Percentiles rank a stretch among this genome's conserved stretches.
phyloP scores from a whole-genome alignment of 2,329 filamentous ascomycete species.

The Bretziella fagacearum region DNA sequence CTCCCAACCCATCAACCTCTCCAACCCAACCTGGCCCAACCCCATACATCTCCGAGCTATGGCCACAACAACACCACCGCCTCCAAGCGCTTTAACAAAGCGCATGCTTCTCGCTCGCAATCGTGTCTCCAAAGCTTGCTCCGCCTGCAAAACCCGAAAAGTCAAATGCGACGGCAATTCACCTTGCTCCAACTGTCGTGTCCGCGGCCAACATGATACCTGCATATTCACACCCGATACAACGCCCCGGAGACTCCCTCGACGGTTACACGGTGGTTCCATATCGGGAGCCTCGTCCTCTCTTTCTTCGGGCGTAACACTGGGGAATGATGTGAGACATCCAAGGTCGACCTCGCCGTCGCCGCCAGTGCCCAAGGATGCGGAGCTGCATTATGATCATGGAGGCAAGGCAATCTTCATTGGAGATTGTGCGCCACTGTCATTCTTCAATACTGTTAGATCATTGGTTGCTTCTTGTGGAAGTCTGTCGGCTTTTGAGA shows the following conservation, averaged over 20 bases:
- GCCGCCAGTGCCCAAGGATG: conserved; percentile 37
- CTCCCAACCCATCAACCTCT: neutral
- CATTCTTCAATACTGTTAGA: conserved; percentile 37
- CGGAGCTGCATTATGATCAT: conserved; percentile 33
- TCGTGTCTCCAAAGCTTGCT: conserved; percentile 37
- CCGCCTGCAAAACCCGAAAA: conserved; percentile 37
- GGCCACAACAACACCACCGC: neutral
- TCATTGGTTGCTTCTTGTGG: conserved; percentile 25
- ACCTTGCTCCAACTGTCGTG: conserved; percentile 35
- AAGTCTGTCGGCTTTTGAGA: conserved; percentile 18
- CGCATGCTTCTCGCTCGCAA: conserved; percentile 20
- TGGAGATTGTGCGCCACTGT: conserved; percentile 38
- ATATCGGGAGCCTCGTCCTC: neutral
- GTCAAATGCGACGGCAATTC: conserved; percentile 37
- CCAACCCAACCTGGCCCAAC: neutral
- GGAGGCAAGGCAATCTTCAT: conserved; percentile 39
- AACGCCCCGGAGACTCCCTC: conserved; percentile 24
- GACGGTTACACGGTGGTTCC: conserved; percentile 4
- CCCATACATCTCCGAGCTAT: no score
- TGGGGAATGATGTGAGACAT: neutral
- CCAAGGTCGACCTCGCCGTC: neutral
- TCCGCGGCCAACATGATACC: conserved; percentile 25
- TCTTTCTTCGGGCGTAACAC: neutral
- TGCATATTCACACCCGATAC: conserved; percentile 26
- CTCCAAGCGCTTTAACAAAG: neutral